These are phyloP conservation scores for Nematocida ausubeli DNA, from an alignment of 371 early-diverging fungal genomes.

Conservation along the genomic window DNA sequence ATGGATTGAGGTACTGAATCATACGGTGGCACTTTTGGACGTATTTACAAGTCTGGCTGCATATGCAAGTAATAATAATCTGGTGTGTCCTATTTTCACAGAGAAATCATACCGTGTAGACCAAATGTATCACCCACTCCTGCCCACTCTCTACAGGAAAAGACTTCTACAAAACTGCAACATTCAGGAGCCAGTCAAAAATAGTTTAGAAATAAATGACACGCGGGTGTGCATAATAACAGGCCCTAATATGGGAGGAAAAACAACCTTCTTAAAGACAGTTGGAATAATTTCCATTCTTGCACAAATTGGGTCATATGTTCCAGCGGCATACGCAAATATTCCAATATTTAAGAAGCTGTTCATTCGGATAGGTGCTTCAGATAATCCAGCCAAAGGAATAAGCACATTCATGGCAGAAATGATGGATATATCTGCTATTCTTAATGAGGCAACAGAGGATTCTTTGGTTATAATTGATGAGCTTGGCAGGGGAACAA, in stretches of 20 bases:
- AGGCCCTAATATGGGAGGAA: slow-evolving; percentile 91
- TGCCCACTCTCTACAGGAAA: slow-evolving; percentile 55
- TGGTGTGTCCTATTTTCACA: slow-evolving; percentile 37
- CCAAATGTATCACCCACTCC: slow-evolving; percentile 64
- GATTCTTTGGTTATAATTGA: slow-evolving; percentile 84
- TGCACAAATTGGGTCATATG: slow-evolving; percentile 85
- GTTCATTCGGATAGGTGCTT: slow-evolving; percentile 86
- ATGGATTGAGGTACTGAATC: slow-evolving; percentile 64
- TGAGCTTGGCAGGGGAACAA: slow-evolving; percentile 92
- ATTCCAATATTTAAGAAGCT: slow-evolving; percentile 81
- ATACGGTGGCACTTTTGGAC: slow-evolving; percentile 65
- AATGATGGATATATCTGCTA: slow-evolving; percentile 79
- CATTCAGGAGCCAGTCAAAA: slow-evolving; percentile 33
- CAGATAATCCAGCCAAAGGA: slow-evolving; percentile 81
- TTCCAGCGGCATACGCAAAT: slow-evolving; percentile 76
- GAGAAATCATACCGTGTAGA: slow-evolving; percentile 15
- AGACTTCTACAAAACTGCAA: slow-evolving; percentile 71
- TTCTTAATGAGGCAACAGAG: slow-evolving; percentile 73
- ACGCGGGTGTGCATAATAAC: slow-evolving; percentile 78
- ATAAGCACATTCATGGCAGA: slow-evolving; percentile 82
- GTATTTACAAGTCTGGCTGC: slow-evolving; percentile 58
- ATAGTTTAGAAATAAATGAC: slow-evolving; percentile 68
- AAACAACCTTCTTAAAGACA: slow-evolving; percentile 78
- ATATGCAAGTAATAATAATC: slow-evolving; percentile 50
- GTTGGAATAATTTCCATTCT: slow-evolving; percentile 78